A percentile compares a stretch with the other conserved stretches of the same genome.
Conservation (phyloP, 2,329 filamentous ascomycete species). For the Penicillium freii region DNA sequence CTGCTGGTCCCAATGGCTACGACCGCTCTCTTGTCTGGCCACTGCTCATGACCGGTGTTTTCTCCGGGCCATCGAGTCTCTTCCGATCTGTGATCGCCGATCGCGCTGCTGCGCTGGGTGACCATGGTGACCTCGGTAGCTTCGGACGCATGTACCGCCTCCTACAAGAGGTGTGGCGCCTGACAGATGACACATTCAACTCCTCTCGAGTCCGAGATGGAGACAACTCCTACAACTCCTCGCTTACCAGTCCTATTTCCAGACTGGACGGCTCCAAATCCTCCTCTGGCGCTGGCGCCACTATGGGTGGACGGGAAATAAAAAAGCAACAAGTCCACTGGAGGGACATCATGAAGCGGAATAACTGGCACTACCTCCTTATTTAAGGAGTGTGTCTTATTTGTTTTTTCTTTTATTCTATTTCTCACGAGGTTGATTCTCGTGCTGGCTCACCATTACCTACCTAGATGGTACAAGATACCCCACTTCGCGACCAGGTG, state of each 20-base stretch:
- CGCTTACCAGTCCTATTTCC: not conserved
- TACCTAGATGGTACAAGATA: not conserved
- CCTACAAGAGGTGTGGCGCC: slow-evolving; percentile 76
- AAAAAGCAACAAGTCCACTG: slow-evolving; percentile 73
- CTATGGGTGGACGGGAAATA: slow-evolving; percentile 17
- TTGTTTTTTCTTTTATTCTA: not conserved
- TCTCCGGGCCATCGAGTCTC: slow-evolving; percentile 67
- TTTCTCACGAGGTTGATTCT: not conserved
- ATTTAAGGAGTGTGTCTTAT: slow-evolving; percentile 55
- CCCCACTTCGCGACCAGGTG: not conserved
- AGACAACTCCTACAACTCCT: slow-evolving; percentile 2
- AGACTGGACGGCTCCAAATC: not conserved
- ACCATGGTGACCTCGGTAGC: slow-evolving; percentile 72
- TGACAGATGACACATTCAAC: slow-evolving; percentile 60
- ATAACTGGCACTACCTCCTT: slow-evolving; percentile 88
- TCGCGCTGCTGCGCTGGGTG: slow-evolving; percentile 72
- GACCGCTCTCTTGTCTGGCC: slow-evolving; percentile 94
- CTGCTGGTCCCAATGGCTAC: slow-evolving; percentile 75
- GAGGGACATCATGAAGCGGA: slow-evolving; percentile 89
- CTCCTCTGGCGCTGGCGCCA: not conserved
- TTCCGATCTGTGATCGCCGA: slow-evolving; percentile 79
- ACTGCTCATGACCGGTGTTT: slow-evolving; percentile 79
- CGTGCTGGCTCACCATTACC: not conserved
- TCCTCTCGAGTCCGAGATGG: not conserved
- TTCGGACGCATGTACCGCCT: slow-evolving; percentile 80